Base-by-base conservation (phyloP, 805 yeast genomes). In the Wickerhamiella spandovensis region DNA sequence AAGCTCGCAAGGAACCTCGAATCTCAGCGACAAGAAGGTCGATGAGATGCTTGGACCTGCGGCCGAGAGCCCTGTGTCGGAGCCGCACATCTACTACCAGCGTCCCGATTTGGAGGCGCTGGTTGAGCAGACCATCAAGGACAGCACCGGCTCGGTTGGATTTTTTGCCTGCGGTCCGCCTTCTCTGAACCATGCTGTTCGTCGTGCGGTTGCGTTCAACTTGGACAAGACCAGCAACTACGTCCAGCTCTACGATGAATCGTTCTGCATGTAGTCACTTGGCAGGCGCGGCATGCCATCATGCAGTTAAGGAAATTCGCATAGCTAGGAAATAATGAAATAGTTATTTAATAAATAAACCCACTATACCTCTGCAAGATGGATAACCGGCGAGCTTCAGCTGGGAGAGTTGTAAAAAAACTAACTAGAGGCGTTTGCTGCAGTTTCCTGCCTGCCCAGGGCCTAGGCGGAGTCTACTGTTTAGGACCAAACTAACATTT, bases 121-220 rank as follows among this genome's bases (percentile, higher is more conserved):
- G n/a, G 43, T 51, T 9, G 22, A 18, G 6, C 32, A 20, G 17
- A 51, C 49, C 32, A 43, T 49, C 13, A 28, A 4, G 9, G 22
- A 47, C 6, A 30, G 53, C 17, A 24, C 8, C 7, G 56, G 56
- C 17, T 49, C 56, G n/a, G 18, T 51, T 15, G 46, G 50, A n/a
- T 44, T 51, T 39, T 49, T 51, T 22, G 49, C 48, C 32, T 54
- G 57, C 22, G 57, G 57, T 2, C 55, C 57, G 8, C 49, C 48
- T 2, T 9, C 43, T 12, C 47, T 54, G 54, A 47, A 51, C 23
- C 54, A 51, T 32, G 53, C 39, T 9, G 57, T 53, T 2, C 53
- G 57, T 35, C 46, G 44, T 22, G 48, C 48, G 22, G 51, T 44
- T 25, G 49, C 57, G n/a, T 28, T 20, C 28, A 37, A 45, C 35